Evolutionary conservation across 257 asterid species (phyloP), one percentile per base, ranked within the genome.

Genomic region (Penstemon newberryi): DNA sequence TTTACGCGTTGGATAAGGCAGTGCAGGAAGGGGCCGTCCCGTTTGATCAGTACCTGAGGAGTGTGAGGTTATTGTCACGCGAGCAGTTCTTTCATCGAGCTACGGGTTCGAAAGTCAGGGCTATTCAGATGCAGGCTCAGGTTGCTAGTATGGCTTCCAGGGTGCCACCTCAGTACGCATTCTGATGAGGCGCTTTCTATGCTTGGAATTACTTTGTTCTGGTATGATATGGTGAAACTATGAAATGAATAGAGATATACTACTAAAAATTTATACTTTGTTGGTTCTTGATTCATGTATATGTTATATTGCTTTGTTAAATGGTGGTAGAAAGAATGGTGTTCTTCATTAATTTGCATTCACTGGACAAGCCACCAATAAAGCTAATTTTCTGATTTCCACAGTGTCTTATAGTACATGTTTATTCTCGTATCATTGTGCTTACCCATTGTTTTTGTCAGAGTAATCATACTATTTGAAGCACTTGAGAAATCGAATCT

Each of bases 91-190:
- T 90, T 70, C 96, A 93, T 49, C 85, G 98, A 0, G 98, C 96
- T 9, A 90, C 88, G 0, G 81, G 87, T 53, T 86, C 95, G 0
- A 93, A 93, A 64, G 92, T 89, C n/a, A 87, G 96, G 72, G 91
- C 95, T 65, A 84, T 85, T 44, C 99, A 88, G 80, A 85, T 90
- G 97, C 97, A 90, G 77, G 95, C 94, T 58, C 96, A 88, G 81
- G 95, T 93, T 71, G 83, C 94, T 40, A 83, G 78, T 66, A 93
- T 90, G 97, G 96, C 97, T 77, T 77, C 97, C 3, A 86, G 94
- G 81, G 73, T 79, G 6, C 71, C 92, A 3, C 70, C 73, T 0
- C 92, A 82, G 38, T 84, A 90, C 66, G 70, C 75, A 3, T 70
- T 67, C 63, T 81, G 79, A 81, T 76, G 70, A 66, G 42, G 55